Conservation (phyloP, 2,329 filamentous ascomycete species). For the Fusarium mexicanum region DNA sequence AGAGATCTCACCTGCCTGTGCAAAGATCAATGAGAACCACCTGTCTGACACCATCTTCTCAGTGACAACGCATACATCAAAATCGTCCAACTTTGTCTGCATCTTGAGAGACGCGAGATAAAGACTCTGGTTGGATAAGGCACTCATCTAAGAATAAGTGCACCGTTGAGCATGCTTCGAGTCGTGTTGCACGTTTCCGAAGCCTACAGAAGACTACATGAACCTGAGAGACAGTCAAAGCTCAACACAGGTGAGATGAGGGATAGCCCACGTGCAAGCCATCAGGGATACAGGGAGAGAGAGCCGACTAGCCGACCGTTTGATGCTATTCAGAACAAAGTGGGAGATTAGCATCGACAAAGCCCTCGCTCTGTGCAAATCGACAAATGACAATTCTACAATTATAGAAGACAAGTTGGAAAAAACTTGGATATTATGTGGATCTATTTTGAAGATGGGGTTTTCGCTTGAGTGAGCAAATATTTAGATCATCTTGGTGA, state of each 20-base stretch:
- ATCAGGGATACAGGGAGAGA: neutral
- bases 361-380: neutral
- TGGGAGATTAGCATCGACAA: neutral
- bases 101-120: constrained; percentile 23
- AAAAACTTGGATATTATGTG: constrained; percentile 32
- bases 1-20: constrained; percentile 21
- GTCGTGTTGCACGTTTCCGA: constrained; percentile 10
- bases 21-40: constrained; percentile 9
- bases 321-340: neutral
- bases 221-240: neutral
- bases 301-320: neutral
- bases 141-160: neutral
- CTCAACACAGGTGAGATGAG: neutral
- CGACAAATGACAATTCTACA: neutral
- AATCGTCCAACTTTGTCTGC: constrained; percentile 30
- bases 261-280: neutral
- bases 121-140: constrained; percentile 17
- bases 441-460: constrained; percentile 18
- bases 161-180: constrained; percentile 10
- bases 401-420: neutral
- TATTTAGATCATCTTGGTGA: constrained; percentile 7
- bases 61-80: constrained; percentile 35
- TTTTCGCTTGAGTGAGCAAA: constrained; percentile 16
- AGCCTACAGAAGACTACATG: neutral
- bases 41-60: constrained; percentile 29